Conservation (phyloP, 805 yeast genomes). For the Maudiozyma turicensis region DNA sequence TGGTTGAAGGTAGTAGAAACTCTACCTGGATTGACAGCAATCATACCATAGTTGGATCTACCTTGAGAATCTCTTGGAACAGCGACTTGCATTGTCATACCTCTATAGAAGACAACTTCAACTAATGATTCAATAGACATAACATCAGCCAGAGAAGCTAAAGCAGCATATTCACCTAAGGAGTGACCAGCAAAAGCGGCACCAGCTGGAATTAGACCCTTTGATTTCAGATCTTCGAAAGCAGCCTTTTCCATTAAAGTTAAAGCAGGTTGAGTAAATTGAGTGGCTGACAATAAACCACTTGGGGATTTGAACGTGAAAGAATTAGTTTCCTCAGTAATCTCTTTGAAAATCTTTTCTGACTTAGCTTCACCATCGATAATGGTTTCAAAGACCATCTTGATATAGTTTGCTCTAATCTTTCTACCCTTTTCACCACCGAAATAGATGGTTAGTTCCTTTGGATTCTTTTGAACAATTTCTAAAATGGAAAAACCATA, state of each 20-base stretch:
- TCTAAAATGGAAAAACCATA: constrained; percentile 96
- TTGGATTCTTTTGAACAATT: constrained; percentile 92
- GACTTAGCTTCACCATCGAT: constrained; percentile 74
- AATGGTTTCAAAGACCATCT: constrained; percentile 96
- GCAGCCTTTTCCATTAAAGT: constrained; percentile 99
- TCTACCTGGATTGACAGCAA: constrained; percentile 96
- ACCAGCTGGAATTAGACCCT: constrained; percentile 90
- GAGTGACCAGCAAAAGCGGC: constrained; percentile 98
- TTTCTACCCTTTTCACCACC: constrained; percentile 97
- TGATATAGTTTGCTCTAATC: constrained; percentile 87
- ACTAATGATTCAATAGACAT: constrained; percentile 97
- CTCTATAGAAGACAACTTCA: constrained; percentile 97
- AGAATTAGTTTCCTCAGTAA: constrained; percentile 70
- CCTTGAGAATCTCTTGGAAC: constrained; percentile 95
- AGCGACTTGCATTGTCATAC: constrained; percentile 99
- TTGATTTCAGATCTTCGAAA: constrained; percentile 92
- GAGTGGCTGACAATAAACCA: constrained; percentile 95
- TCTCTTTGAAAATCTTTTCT: constrained; percentile 92
- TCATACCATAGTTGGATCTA: constrained; percentile 98
- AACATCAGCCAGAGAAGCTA: constrained; percentile 93
- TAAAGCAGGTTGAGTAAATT: constrained; percentile 98
- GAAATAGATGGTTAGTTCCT: constrained; percentile 88
- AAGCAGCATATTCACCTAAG: constrained; percentile 96
- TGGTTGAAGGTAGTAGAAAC: constrained; percentile 82
- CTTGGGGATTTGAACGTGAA: constrained; percentile 86